Evolutionary conservation across 306 rosid genomes (phyloP).

Genomic region (Vigna nakashimae): DNA sequence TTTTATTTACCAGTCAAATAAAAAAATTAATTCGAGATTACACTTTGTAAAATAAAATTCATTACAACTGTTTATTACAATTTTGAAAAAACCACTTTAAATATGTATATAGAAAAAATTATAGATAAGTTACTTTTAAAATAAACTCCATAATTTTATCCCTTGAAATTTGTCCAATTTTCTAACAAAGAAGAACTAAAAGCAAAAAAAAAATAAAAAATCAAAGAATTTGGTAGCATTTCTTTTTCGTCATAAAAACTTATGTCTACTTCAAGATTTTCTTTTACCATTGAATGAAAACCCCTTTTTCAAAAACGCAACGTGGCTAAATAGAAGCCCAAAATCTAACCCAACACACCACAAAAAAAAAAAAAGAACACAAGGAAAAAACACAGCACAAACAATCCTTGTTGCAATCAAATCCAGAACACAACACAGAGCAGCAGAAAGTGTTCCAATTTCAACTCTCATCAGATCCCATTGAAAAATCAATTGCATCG

Average conservation of each 20-base stretch:
- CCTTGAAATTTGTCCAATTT: not conserved
- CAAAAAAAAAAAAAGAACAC: not conserved
- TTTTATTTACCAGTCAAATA: too few relatives aligned
- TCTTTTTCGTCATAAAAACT: not conserved
- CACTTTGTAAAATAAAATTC: too few relatives aligned
- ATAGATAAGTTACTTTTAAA: not conserved
- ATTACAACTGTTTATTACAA: too few relatives aligned
- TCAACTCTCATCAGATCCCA: constrained; percentile 41
- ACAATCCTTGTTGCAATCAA: not conserved
- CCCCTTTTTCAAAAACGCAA: constrained; percentile 10
- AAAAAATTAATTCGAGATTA: too few relatives aligned
- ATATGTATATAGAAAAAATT: not conserved
- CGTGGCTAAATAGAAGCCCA: constrained; percentile 44
- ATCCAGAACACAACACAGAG: not conserved
- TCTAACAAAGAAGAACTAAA: not conserved
- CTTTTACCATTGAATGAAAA: not conserved
- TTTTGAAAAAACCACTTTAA: too few relatives aligned
- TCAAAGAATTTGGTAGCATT: not conserved
- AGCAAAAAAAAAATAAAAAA: not conserved
- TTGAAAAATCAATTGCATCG: constrained; percentile 29
- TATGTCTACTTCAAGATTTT: not conserved
- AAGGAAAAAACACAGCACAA: not conserved
- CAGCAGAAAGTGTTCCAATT: not conserved
- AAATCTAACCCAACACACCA: constrained; percentile 5
- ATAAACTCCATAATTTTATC: not conserved